A percentile compares a stretch with the other conserved stretches of the same genome.
Evolutionary conservation across 192 early-diverging fungal genomes (phyloP).

Genomic region (Gaertneriomyces semiglobifer): DNA sequence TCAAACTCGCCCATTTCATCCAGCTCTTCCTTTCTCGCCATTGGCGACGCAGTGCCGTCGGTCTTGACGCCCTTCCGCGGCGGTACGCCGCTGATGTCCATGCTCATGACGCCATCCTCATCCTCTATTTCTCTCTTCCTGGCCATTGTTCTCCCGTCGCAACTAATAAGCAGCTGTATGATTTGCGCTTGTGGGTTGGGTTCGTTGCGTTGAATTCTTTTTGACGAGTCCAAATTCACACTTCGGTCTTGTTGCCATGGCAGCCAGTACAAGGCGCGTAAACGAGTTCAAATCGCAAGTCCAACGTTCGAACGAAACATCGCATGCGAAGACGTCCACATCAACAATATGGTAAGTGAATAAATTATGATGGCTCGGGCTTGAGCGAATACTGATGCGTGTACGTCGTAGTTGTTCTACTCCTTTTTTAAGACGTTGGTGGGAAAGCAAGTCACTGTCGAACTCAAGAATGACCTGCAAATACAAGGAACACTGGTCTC

Average conservation of each 20-base stretch:
- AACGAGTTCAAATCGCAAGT: too few relatives aligned
- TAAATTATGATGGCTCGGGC: too few relatives aligned
- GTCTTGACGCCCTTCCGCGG: slow-evolving; percentile 25
- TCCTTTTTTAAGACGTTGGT: slow-evolving; percentile 99
- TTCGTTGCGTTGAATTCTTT: too few relatives aligned
- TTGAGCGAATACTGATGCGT: background rate
- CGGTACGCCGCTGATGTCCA: slow-evolving; percentile 12
- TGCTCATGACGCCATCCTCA: background rate
- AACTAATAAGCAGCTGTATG: too few relatives aligned
- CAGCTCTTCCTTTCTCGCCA: slow-evolving; percentile 27
- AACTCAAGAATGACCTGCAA: slow-evolving; percentile 97
- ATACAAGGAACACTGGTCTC: slow-evolving; percentile 91
- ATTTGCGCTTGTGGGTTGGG: too few relatives aligned
- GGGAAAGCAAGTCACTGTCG: slow-evolving; percentile 90
- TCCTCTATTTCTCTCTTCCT: slow-evolving; percentile 6
- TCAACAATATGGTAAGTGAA: too few relatives aligned
- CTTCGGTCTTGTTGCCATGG: too few relatives aligned
- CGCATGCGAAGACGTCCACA: too few relatives aligned
- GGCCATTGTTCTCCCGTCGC: background rate
- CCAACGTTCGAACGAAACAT: too few relatives aligned
- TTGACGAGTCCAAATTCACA: too few relatives aligned
- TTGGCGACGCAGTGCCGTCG: background rate
- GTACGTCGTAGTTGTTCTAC: slow-evolving; percentile 84
- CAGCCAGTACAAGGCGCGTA: too few relatives aligned
- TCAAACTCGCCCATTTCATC: slow-evolving; percentile 88